Percentiles rank a stretch among this genome's conserved stretches.
Conservation (phyloP, 1,284 basidiomycete species). For the Leccinum huronense region DNA sequence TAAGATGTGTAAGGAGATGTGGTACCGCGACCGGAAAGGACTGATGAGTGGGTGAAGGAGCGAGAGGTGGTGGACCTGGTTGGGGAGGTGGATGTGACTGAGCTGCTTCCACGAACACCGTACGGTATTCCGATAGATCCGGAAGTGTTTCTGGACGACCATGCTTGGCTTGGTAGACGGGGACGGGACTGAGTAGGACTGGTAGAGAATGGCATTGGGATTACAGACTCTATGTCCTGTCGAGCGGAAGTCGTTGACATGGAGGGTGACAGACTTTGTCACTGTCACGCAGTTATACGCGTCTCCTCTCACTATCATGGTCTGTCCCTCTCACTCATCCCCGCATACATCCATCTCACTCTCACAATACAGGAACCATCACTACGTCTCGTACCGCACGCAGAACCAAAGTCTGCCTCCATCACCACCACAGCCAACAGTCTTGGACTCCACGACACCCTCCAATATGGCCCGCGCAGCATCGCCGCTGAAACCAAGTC, state of each 20-base stretch:
- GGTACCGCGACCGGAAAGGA: constrained; percentile 25
- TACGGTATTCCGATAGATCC: constrained; percentile 36
- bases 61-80: constrained; percentile 40
- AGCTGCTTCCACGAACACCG: constrained; percentile 36
- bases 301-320: constrained; percentile 41
- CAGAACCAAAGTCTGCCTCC: constrained; percentile 58
- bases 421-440: constrained; percentile 66
- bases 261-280: constrained; percentile 27
- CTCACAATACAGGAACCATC: constrained; percentile 54
- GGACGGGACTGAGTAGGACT: constrained; percentile 36
- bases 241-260: constrained; percentile 51
- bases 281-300: constrained; percentile 33
- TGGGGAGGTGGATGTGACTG: constrained; percentile 39
- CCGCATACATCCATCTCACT: not conserved
- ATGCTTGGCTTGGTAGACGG: constrained; percentile 36
- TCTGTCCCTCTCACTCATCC: constrained; percentile 18
- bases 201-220: constrained; percentile 55
- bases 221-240: constrained; percentile 55
- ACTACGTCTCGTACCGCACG: constrained; percentile 63
- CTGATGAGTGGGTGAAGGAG: constrained; percentile 32
- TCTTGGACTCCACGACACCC: constrained; percentile 76
- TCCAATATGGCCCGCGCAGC: constrained; percentile 72
- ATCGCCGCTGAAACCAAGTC: constrained; percentile 68
- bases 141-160: constrained; percentile 32
- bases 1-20: constrained; percentile 38